Base-by-base conservation (phyloP, 441 rosid species). In the Flueggea neowawraea region DNA sequence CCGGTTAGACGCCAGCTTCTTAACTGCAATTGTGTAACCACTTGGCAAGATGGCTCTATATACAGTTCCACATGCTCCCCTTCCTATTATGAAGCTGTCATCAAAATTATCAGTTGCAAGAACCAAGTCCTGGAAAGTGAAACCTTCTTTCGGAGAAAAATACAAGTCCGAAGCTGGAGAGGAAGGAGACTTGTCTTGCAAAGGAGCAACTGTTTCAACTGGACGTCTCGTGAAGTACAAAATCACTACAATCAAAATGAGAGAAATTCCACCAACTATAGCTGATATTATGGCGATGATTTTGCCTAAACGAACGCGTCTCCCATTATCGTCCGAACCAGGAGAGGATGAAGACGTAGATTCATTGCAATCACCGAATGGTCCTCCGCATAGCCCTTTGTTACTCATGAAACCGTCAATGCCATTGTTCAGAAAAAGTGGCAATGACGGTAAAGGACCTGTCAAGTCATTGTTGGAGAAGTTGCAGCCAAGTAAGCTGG, bases 21-120 rank as follows among this genome's bases (percentile, higher is more conserved):
- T 94, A 51, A 89, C 95, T 33, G 98, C 98, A 47, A 93, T 68
- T 31, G 75, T 75, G 58, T 69, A 82, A 12, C 96, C 95, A 14
- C 79, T 64, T 0, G 76, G 84, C 72, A 91, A 47, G 67, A 82
- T 82, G 4, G 97, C 95, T 62, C 82, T 87, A 66, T 91, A 94
- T 5, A 94, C 99, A 1, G 89, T 86, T 75, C 99, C 99, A 64
- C 95, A 89, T 59, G 87, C 96, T 55, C 96, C 99, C 65, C 86
- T 83, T 33, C 97, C 99, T 28, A 91, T 77, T 8, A 82, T 69
- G 33, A 79, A 94, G 64, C 85, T 73, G 36, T 91, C 97, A 57
- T 83, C 78, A 48, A 91, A 95, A 65, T 84, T 82, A 31, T 79
- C 77, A 1, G 99, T 89, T 61, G 91, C 96, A 43, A 60, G 81